A percentile compares a stretch with the other conserved stretches of the same genome.
Evolutionary conservation across 2,329 filamentous ascomycete genomes (phyloP).

Genomic region (Epichloe amarillans): DNA sequence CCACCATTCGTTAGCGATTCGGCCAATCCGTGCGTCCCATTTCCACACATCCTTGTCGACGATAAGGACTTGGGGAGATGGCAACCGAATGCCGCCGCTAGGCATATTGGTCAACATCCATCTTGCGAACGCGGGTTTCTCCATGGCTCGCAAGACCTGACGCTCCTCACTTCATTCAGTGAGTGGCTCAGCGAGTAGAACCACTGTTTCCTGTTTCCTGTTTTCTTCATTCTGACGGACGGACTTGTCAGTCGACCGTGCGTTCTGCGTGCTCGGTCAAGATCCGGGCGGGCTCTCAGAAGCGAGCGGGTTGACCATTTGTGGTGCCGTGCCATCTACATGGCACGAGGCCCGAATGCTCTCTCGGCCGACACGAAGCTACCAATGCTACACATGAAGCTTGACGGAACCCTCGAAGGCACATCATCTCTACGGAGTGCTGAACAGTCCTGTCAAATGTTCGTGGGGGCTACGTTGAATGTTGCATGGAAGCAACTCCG

Average conservation of each 20-base stretch:
- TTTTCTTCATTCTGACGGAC: not conserved
- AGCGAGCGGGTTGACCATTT: not conserved
- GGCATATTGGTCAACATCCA: not conserved
- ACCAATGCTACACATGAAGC: not conserved
- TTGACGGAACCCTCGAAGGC: not conserved
- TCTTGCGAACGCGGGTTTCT: conserved; percentile 2
- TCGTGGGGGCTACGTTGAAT: not conserved
- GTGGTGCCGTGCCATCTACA: conserved; percentile 3
- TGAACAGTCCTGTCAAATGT: not conserved
- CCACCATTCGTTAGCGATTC: not conserved
- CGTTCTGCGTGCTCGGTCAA: conserved; percentile 3
- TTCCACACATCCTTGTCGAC: conserved; percentile 4
- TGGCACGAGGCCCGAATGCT: conserved; percentile 1
- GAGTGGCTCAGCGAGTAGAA: not conserved
- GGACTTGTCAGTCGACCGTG: conserved; percentile 1
- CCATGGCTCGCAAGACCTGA: not conserved
- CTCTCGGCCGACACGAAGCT: conserved; percentile 3
- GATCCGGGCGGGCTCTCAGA: conserved; percentile 1
- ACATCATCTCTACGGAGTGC: not conserved
- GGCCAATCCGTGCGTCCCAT: not conserved
- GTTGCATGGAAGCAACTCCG: conserved; percentile 2
- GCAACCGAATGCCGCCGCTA: conserved; percentile 7
- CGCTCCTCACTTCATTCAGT: too few species aligned
- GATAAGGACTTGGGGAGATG: conserved; percentile 6
- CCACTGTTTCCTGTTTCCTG: not conserved